Evolutionary conservation across 2,329 filamentous ascomycete species (phyloP).

Genomic region (Calonectria crousiana): DNA sequence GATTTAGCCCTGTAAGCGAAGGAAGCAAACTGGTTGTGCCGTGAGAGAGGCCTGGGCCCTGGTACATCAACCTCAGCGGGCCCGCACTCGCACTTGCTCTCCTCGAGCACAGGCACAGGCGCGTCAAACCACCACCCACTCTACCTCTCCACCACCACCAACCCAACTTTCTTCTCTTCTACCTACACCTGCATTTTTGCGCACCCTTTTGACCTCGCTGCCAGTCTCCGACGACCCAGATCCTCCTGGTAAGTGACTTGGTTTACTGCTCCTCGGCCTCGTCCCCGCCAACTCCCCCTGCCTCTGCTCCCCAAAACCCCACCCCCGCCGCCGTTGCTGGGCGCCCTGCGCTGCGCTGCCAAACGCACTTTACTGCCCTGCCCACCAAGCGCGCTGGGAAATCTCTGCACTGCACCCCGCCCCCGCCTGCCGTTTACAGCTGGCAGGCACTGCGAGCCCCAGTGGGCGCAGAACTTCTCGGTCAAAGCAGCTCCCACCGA

Average conservation of each 20-base stretch:
- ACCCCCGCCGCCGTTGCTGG: constrained; percentile 11
- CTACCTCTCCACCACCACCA: constrained; percentile 19
- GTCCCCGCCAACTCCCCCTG: constrained; percentile 31
- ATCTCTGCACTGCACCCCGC: constrained; percentile 46
- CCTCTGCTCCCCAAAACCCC: not conserved
- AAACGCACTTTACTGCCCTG: not conserved
- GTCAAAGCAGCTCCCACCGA: not conserved
- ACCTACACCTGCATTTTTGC: constrained; percentile 26
- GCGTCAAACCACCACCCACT: constrained; percentile 17
- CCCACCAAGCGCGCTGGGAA: constrained; percentile 27
- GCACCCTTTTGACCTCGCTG: constrained; percentile 27
- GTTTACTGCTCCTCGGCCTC: constrained; percentile 29
- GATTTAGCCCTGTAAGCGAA: constrained; percentile 30
- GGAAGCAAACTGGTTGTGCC: constrained; percentile 10
- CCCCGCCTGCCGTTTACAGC: constrained; percentile 45
- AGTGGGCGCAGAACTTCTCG: constrained; percentile 32
- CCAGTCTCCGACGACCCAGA: constrained; percentile 1
- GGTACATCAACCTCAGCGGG: constrained; percentile 35
- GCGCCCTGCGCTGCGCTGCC: not conserved
- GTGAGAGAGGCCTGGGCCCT: constrained; percentile 21
- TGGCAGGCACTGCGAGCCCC: constrained; percentile 22
- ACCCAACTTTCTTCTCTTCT: constrained; percentile 25
- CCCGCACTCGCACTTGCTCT: constrained; percentile 42
- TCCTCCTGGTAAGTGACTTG: constrained; percentile 23
- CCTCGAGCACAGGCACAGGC: constrained; percentile 34